These are phyloP conservation scores for Tieghemostelium lacteum DNA, from an alignment of 78 protist species.

Conservation along the genomic window DNA sequence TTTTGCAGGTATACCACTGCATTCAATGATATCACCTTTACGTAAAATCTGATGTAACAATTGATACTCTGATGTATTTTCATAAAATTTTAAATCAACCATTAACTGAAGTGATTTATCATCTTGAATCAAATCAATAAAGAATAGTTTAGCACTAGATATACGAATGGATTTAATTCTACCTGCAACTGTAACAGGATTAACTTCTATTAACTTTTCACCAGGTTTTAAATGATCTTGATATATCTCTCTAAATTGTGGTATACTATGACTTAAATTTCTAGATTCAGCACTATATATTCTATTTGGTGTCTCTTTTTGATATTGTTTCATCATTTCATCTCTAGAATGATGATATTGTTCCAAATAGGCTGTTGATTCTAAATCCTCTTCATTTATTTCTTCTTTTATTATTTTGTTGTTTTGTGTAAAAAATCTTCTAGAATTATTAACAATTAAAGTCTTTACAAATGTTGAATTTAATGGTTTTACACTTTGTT, in stretches of 20 bases:
- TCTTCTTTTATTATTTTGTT: too few relatives aligned
- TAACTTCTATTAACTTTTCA: neutral
- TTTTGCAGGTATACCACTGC: slow-evolving; percentile 75
- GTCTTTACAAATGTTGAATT: too few relatives aligned
- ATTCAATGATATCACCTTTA: slow-evolving; percentile 98
- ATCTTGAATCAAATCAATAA: slow-evolving; percentile 76
- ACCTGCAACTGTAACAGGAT: slow-evolving; percentile 37
- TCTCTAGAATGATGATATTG: slow-evolving; percentile 18
- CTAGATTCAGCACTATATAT: slow-evolving; percentile 37
- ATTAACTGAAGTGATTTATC: slow-evolving; percentile 93
- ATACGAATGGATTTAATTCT: slow-evolving; percentile 75
- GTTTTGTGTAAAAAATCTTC: too few relatives aligned
- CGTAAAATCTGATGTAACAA: slow-evolving; percentile 59
- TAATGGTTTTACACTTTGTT: too few relatives aligned
- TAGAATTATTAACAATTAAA: too few relatives aligned
- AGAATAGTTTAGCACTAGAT: slow-evolving; percentile 43
- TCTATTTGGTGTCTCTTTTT: slow-evolving; percentile 14
- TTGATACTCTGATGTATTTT: neutral
- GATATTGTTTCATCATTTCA: slow-evolving; percentile 41
- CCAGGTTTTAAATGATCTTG: slow-evolving; percentile 4
- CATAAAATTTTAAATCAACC: slow-evolving; percentile 60
- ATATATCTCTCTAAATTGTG: slow-evolving; percentile 20
- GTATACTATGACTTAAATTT: slow-evolving; percentile 5
- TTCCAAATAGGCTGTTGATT: neutral
- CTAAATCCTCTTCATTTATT: neutral